Evolutionary conservation across 345 rosid species (phyloP), one percentile per base, ranked within the genome.

Genomic region (Kernera saxatilis): DNA sequence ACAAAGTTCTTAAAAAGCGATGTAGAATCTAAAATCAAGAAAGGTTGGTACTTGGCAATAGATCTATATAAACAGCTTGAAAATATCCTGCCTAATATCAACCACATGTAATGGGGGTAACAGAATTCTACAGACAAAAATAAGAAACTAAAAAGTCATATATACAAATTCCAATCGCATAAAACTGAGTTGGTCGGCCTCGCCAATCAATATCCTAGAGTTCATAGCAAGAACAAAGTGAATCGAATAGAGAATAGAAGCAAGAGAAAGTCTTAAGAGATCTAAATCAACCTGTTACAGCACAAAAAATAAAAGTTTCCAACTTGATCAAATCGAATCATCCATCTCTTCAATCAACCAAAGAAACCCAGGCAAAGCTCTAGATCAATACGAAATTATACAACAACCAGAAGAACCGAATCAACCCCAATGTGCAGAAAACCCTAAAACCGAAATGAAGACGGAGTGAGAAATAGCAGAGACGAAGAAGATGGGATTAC

Each of bases 401-500:
- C 3, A 37, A 41, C n/a, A n/a, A 9, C 48, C 7, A 33, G 13
- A n/a, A 44, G 40, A 17, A 0, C 29, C 21, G n/a, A 45, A 43
- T 35, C 25, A 55, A 37, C 33, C 3, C 2, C 2, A 65, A 66
- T 43, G 49, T 51, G 30, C 2, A 63, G 13, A 32, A 23, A 72
- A 5, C 56, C 70, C 48, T 41, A 63, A 17, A 44, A 46, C 5
- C 23, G 40, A 23, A 63, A 71, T n/a, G 39, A 40, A 21, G 25
- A 41, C 23, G 29, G 23, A 35, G 12, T 7, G 50, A 26, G 7
- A 32, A 3, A 30, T 5, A 15, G 1, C 2, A 55, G 11, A 64
- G 58, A 46, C 8, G n/a, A 22, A 46, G 67, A 48, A 48, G 51
- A 36, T 8, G 64, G 4, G 61, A 66, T 68, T 59, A 74, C 68